Conservation (phyloP, 257 asterid species). For the Echium plantagineum region DNA sequence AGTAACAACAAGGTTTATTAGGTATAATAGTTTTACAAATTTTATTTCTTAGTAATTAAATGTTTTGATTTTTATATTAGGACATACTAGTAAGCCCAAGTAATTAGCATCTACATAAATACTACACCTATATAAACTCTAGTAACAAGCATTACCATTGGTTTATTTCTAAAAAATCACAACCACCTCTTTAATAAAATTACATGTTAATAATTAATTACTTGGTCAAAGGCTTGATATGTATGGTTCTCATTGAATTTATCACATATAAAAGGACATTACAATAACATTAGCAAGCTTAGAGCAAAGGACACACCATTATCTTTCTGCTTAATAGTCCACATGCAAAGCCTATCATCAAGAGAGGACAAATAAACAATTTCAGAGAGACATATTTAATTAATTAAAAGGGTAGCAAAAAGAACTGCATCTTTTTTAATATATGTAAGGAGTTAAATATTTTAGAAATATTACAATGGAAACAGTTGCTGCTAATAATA, state of each 20-base stretch:
- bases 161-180: too few species aligned
- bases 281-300: background rate
- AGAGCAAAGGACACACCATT: background rate
- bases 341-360: background rate
- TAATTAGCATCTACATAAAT: background rate
- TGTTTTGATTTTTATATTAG: too few species aligned
- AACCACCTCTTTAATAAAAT: background rate
- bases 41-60: too few species aligned
- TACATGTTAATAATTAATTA: background rate
- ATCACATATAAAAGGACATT: background rate
- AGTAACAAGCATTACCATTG: background rate
- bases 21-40: too few species aligned
- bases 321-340: background rate
- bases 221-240: background rate
- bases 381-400: background rate
- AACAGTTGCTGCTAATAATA: background rate
- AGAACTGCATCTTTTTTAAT: background rate
- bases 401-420: background rate
- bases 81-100: background rate
- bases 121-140: background rate
- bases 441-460: background rate
- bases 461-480: background rate
- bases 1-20: too few species aligned
- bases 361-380: background rate
- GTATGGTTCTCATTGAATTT: background rate